Conservation (phyloP, 2,329 filamentous ascomycete genomes). For the Colletotrichum godetiae region DNA sequence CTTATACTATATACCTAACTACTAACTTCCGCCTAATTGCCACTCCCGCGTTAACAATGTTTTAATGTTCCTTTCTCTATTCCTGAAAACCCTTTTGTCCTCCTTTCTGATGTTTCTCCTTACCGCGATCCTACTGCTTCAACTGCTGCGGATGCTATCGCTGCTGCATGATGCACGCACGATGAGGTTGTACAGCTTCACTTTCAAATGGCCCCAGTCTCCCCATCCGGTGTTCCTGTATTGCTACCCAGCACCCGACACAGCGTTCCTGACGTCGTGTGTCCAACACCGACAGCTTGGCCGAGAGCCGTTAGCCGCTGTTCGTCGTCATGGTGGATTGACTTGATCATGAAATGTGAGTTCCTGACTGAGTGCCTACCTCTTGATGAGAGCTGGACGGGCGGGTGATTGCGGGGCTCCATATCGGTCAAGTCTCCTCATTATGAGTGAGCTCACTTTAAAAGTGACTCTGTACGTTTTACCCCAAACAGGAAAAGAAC, state of each 20-base stretch:
- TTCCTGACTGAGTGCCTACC: neutral
- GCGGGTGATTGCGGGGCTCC: constrained; percentile 6
- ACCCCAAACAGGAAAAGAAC: too few relatives aligned
- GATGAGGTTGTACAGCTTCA: constrained; percentile 35
- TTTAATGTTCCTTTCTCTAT: neutral
- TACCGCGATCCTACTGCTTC: neutral
- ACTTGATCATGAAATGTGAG: neutral
- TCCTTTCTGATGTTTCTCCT: neutral
- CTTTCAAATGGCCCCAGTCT: constrained; percentile 7
- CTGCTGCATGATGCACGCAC: constrained; percentile 28
- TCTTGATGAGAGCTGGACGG: neutral
- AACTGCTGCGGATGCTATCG: neutral
- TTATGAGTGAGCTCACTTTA: neutral
- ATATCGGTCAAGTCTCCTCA: neutral
- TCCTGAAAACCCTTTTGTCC: neutral
- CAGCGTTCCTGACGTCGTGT: constrained; percentile 29
- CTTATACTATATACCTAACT: too few relatives aligned
- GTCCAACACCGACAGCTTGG: constrained; percentile 22
- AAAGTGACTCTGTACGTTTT: neutral
- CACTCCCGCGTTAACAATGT: neutral
- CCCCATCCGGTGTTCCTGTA: constrained; percentile 6
- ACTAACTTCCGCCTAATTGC: too few relatives aligned
- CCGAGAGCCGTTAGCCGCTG: constrained; percentile 19
- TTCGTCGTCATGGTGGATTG: constrained; percentile 16
- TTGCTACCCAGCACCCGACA: constrained; percentile 23